These are phyloP conservation scores for Cucurbita argyrosperma DNA, from an alignment of 306 rosid genomes.

Conservation along the genomic window DNA sequence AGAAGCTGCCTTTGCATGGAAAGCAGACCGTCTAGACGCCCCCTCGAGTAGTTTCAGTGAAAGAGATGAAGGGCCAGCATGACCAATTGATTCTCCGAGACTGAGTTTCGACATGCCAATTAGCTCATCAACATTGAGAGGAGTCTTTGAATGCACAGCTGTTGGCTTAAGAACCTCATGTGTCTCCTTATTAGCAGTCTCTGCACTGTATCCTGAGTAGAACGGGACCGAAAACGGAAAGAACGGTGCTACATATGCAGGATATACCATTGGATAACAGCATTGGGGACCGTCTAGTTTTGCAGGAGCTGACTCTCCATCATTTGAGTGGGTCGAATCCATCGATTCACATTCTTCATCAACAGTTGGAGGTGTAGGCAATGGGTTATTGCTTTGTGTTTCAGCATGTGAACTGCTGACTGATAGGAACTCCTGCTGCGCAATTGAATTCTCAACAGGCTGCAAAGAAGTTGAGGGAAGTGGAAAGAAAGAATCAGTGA, in stretches of 20 bases:
- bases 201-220: slow-evolving; percentile 57
- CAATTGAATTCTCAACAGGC: slow-evolving; percentile 49
- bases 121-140: slow-evolving; percentile 80
- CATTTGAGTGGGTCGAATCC: slow-evolving; percentile 85
- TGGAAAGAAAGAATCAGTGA: neutral
- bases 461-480: slow-evolving; percentile 21
- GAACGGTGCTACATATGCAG: slow-evolving; percentile 57
- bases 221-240: slow-evolving; percentile 59
- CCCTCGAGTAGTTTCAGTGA: slow-evolving; percentile 66
- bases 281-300: slow-evolving; percentile 34
- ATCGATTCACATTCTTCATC: slow-evolving; percentile 92
- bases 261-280: slow-evolving; percentile 52
- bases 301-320: slow-evolving; percentile 51
- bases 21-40: slow-evolving; percentile 88
- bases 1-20: slow-evolving; percentile 73
- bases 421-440: slow-evolving; percentile 51
- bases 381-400: slow-evolving; percentile 43
- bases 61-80: slow-evolving; percentile 57
- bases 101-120: slow-evolving; percentile 94
- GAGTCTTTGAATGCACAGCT: slow-evolving; percentile 75
- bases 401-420: slow-evolving; percentile 30
- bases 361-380: slow-evolving; percentile 63
- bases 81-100: slow-evolving; percentile 62
- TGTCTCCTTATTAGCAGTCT: slow-evolving; percentile 38
- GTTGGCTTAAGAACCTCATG: slow-evolving; percentile 86